Evolutionary conservation across 352 stramenopile species (phyloP).

Genomic region (Thraustochytrium sp.): DNA sequence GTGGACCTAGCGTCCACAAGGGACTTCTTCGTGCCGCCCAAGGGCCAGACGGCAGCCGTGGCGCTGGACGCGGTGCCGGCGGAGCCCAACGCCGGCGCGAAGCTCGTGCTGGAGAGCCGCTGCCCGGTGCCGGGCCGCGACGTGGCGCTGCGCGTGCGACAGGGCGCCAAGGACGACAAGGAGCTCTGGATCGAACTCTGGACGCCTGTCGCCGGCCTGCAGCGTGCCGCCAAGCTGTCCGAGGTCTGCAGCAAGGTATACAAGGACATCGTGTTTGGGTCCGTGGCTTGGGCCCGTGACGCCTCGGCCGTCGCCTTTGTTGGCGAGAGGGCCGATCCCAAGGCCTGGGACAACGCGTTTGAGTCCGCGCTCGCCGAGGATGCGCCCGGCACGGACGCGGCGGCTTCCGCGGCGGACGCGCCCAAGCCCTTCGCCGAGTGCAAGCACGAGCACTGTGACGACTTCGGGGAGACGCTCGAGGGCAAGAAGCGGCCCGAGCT

Average conservation of each 20-base stretch:
- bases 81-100: not conserved
- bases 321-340: not conserved
- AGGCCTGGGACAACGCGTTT: not conserved
- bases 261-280: conserved; percentile 4
- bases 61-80: not conserved
- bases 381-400: not conserved
- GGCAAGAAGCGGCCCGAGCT: not conserved
- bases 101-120: not conserved
- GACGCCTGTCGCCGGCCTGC: not conserved
- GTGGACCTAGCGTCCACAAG: not conserved
- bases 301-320: not conserved
- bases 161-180: conserved; percentile 8
- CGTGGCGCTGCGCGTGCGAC: not conserved
- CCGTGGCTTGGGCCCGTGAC: not conserved
- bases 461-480: conserved; percentile 38
- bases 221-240: not conserved
- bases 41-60: not conserved
- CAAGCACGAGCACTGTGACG: not conserved
- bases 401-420: not conserved
- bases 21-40: not conserved
- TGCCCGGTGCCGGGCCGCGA: not conserved
- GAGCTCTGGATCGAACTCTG: conserved; percentile 28
- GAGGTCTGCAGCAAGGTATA: not conserved
- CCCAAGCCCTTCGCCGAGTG: not conserved
- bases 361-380: not conserved